Base-by-base conservation (phyloP, 1,139 yeast species). In the Kodamaea alishanica region DNA sequence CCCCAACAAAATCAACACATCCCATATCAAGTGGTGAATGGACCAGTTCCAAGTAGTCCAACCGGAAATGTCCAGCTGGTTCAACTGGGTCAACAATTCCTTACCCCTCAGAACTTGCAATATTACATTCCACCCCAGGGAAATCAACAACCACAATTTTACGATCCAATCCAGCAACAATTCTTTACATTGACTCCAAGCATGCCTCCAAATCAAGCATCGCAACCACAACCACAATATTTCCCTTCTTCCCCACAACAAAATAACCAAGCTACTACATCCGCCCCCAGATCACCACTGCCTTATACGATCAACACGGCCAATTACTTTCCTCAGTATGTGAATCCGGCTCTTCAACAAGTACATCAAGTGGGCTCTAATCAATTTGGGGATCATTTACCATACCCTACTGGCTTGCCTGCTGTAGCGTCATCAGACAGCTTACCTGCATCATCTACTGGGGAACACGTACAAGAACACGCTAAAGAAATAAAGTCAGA, bases 161-260 rank as follows among this genome's bases (percentile, higher is more conserved):
- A 68, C 48, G 75, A 71, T 45, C 75, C 75, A 2, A 67, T 67
- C 9, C 73, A 66, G 51, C 75, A 70, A 49, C 75, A 70, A 42
- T 70, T 64, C 44, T 70, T 60, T 44, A 70, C 72, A 8, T 58
- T 70, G 32, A 62, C 71, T 12, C 73, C 74, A n/a, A 48, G 57
- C 8, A 43, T 49, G 42, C 59, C 50, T 6, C 40, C 44, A 9
- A 41, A 42, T 12, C 51, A 45, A 27, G 44, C 38, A 6, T 52
- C 48, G 31, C 46, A 38, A 9, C 40, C 42, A 27, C 67, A 61
- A 48, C 73, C 73, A 1, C 73, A 67, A 41, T 63, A 65, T 50
- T 66, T 69, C 49, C 65, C 73, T 5, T 45, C 64, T 2, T 58
- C 70, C 3, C 70, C 71, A 11, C 64, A 58, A 38, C 63, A 62